A percentile compares a stretch with the other conserved stretches of the same genome.
phyloP scores from a whole-genome alignment of 2,329 filamentous ascomycete genomes.

The Dactylella cylindrospora region DNA sequence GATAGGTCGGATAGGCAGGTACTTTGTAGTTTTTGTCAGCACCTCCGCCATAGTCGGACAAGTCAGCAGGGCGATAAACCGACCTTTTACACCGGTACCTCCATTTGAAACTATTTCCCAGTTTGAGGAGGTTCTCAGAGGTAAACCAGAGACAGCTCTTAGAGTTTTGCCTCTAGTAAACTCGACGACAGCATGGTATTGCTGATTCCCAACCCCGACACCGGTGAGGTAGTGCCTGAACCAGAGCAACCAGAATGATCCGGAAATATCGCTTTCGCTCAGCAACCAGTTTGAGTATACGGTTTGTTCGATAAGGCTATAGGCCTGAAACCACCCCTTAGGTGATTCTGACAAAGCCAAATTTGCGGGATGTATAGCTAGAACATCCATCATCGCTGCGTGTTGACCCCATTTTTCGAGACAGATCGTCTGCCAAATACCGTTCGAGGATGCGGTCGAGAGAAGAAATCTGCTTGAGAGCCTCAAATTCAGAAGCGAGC shows the following conservation, averaged over 20 bases:
- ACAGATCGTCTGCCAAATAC: conserved; percentile 39
- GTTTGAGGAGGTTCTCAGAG: conserved; percentile 32
- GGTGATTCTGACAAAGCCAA: conserved; percentile 44
- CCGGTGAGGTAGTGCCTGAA: conserved; percentile 39
- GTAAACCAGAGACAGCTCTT: conserved; percentile 36
- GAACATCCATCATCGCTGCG: conserved; percentile 42
- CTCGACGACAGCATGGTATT: conserved; percentile 38
- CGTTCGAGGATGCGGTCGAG: conserved; percentile 36
- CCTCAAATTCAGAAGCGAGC: conserved; percentile 42
- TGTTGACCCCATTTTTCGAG: conserved; percentile 33
- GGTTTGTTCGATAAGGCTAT: conserved; percentile 31
- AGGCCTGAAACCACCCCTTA: conserved; percentile 40
- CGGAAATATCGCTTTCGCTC: conserved; percentile 38
- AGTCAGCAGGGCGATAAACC: no score
- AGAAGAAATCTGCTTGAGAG: conserved; percentile 28
- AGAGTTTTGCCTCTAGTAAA: conserved; percentile 38
- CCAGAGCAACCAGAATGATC: conserved; percentile 42
- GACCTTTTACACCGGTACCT: conserved; percentile 37
- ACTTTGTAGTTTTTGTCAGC: no score
- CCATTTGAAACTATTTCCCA: conserved; percentile 41
- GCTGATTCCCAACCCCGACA: conserved; percentile 38
- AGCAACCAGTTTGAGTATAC: conserved; percentile 43
- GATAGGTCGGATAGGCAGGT: conserved; percentile 37
- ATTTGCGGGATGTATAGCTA: conserved; percentile 37
- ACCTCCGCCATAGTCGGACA: no score